Evolutionary conservation across 768 basidiomycete genomes (phyloP).

Genomic region (Tylopilus vinaceipallidus): DNA sequence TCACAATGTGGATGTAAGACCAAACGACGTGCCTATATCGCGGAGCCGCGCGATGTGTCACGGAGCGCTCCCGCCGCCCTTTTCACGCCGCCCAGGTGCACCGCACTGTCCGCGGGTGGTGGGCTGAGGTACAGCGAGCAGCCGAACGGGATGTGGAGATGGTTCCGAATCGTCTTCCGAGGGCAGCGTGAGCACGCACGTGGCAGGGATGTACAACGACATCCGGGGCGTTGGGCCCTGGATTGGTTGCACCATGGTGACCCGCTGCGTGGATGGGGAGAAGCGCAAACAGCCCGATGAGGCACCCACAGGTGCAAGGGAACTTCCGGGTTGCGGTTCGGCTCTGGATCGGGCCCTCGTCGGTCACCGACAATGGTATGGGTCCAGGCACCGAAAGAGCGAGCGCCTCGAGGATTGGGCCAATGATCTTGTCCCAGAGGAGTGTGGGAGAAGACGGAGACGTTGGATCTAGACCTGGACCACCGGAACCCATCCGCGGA

Average conservation of each 20-base stretch:
- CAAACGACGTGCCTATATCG: too few species aligned
- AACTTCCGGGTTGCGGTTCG: too few species aligned
- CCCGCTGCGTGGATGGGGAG: neutral
- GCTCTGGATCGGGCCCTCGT: neutral
- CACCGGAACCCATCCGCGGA: too few species aligned
- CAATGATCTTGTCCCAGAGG: neutral
- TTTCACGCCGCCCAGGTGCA: neutral
- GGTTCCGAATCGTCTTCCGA: neutral
- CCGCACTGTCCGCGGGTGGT: constrained; percentile 4
- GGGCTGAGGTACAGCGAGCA: constrained; percentile 15
- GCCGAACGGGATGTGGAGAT: neutral
- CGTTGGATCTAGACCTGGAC: too few species aligned
- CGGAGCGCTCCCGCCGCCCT: too few species aligned
- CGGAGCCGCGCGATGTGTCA: too few species aligned
- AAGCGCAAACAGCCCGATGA: neutral
- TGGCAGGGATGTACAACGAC: constrained; percentile 20
- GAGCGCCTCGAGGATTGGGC: neutral
- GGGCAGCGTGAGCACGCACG: neutral
- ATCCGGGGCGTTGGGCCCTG: neutral
- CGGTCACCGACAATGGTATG: neutral
- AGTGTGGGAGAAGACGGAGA: neutral
- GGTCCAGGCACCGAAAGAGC: neutral
- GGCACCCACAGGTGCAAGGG: neutral
- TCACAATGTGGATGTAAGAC: too few species aligned
- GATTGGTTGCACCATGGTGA: neutral